Evolutionary conservation across 2,329 filamentous ascomycete species (phyloP).

Genomic region (Fusarium dlaminii): DNA sequence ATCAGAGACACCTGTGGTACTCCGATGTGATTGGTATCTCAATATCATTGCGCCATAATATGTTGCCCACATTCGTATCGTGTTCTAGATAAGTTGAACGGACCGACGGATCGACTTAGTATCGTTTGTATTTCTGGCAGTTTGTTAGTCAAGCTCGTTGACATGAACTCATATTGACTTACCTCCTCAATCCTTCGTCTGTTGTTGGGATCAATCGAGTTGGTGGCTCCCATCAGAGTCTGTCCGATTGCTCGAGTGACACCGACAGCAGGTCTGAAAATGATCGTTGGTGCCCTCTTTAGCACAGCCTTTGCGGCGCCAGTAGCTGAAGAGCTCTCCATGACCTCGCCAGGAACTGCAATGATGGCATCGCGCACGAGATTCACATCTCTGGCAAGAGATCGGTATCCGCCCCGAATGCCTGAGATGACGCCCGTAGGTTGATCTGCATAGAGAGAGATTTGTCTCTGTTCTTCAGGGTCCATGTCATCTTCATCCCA

Average conservation of each 20-base stretch:
- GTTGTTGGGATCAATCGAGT: constrained; percentile 86
- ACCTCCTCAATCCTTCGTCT: constrained; percentile 87
- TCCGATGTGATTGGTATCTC: constrained; percentile 7
- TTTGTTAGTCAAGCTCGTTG: constrained; percentile 12
- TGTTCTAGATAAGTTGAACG: not conserved
- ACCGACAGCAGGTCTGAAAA: constrained; percentile 89
- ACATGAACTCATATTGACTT: constrained; percentile 55
- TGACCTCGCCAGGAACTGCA: constrained; percentile 89
- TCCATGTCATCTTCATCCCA: constrained; percentile 72
- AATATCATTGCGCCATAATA: constrained; percentile 22
- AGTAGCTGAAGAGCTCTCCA: constrained; percentile 84
- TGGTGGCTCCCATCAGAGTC: constrained; percentile 90
- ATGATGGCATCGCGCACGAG: constrained; percentile 91
- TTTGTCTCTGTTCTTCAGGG: constrained; percentile 77
- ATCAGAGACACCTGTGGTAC: constrained; percentile 3
- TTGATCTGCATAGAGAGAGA: constrained; percentile 93
- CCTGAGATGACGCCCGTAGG: constrained; percentile 90
- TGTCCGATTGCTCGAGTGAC: constrained; percentile 89
- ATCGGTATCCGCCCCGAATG: constrained; percentile 81
- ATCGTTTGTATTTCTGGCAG: constrained; percentile 60
- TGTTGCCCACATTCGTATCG: constrained; percentile 13
- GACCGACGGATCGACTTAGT: constrained; percentile 41
- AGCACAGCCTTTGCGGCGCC: constrained; percentile 83
- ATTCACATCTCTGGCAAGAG: constrained; percentile 86
- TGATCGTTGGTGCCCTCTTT: constrained; percentile 88